phyloP scores from a whole-genome alignment of 1,284 basidiomycete species.

The Rhodotorula mucilaginosa region DNA sequence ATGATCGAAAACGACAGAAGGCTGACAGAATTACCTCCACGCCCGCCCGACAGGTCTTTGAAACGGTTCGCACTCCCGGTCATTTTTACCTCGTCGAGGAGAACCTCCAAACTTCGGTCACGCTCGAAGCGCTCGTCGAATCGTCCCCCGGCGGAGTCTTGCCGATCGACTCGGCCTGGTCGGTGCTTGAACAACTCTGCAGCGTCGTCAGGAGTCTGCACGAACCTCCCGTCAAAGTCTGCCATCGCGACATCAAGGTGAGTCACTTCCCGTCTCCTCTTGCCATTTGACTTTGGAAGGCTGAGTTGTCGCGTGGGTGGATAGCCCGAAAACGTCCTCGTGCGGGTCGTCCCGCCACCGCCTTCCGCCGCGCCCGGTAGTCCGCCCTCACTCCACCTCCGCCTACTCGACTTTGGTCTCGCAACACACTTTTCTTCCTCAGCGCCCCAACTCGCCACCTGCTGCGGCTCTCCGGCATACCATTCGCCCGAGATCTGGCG shows the following conservation, averaged over 20 bases:
- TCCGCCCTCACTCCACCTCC: slow-evolving; percentile 47
- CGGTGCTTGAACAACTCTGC: slow-evolving; percentile 57
- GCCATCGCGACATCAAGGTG: slow-evolving; percentile 58
- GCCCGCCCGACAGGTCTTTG: slow-evolving; percentile 50
- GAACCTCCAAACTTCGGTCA: slow-evolving; percentile 53
- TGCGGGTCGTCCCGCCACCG: slow-evolving; percentile 50
- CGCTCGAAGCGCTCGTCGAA: slow-evolving; percentile 46
- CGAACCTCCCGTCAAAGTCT: slow-evolving; percentile 53
- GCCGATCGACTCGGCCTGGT: slow-evolving; percentile 45
- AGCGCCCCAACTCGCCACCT: slow-evolving; percentile 58
- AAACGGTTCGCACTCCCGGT: slow-evolving; percentile 56
- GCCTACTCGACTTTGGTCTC: slow-evolving; percentile 58
- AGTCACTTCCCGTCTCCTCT: slow-evolving; percentile 22
- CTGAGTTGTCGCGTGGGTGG: neutral
- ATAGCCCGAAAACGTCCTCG: slow-evolving; percentile 51
- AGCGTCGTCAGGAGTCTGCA: slow-evolving; percentile 56
- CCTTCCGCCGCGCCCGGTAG: slow-evolving; percentile 17
- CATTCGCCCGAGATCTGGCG: slow-evolving; percentile 58
- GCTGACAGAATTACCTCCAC: neutral
- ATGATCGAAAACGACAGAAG: too few species aligned
- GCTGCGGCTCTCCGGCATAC: slow-evolving; percentile 53
- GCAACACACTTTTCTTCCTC: slow-evolving; percentile 58
- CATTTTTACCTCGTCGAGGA: slow-evolving; percentile 60
- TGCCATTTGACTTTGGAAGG: too few species aligned
- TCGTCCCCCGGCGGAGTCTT: slow-evolving; percentile 43